These are phyloP conservation scores for Talaromyces nanjingensis DNA, from an alignment of 495 filamentous ascomycete species.

Conservation along the genomic window DNA sequence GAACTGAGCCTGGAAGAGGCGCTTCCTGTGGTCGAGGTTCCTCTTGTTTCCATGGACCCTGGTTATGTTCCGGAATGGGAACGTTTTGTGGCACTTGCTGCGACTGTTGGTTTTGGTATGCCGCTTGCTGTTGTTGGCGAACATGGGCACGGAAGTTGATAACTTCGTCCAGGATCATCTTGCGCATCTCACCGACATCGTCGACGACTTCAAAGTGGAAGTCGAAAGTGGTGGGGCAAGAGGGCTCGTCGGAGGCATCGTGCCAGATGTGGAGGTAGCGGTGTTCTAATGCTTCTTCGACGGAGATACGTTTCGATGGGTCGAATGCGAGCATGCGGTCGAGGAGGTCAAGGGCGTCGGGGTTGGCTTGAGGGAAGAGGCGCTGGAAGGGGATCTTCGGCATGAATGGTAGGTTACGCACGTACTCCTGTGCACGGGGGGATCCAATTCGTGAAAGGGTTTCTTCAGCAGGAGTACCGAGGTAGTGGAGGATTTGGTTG, in stretches of 20 bases:
- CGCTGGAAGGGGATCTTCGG: constrained; percentile 79
- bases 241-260: constrained; percentile 90
- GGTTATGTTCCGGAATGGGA: constrained; percentile 65
- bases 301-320: constrained; percentile 80
- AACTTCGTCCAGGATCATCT: constrained; percentile 96
- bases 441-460: constrained; percentile 92
- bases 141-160: constrained; percentile 70
- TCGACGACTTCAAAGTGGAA: constrained; percentile 97
- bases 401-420: constrained; percentile 96
- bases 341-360: constrained; percentile 88
- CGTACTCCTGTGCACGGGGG: constrained; percentile 94
- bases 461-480: constrained; percentile 93
- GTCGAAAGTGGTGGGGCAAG: constrained; percentile 89
- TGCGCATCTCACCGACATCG: constrained; percentile 85
- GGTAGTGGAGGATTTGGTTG: constrained; percentile 97
- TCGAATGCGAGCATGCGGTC: constrained; percentile 98
- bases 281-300: constrained; percentile 91
- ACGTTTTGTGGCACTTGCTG: constrained; percentile 47
- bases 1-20: constrained; percentile 40
- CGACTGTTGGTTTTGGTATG: constrained; percentile 25
- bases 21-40: constrained; percentile 86
- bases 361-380: constrained; percentile 92
- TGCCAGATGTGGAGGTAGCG: constrained; percentile 97
- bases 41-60: constrained; percentile 66
- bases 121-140: constrained; percentile 54